Evolutionary conservation across 345 rosid genomes (phyloP).

Genomic region (Triadica sebifera): DNA sequence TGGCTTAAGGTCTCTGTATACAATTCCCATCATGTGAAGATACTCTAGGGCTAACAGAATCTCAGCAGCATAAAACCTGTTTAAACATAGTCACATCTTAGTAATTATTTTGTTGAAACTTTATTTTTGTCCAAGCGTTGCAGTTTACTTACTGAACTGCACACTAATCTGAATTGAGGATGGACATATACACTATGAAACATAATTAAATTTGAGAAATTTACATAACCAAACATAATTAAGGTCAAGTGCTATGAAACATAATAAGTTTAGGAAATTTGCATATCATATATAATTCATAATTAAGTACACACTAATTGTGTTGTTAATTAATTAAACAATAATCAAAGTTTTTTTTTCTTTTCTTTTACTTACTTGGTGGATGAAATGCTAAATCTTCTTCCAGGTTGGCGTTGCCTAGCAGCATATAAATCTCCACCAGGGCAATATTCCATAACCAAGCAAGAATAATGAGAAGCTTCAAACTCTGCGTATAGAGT

Average conservation of each 20-base stretch:
- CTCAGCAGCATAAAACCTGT: conserved; percentile 36
- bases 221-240: too few relatives aligned
- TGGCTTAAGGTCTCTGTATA: conserved; percentile 36
- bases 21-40: conserved; percentile 40
- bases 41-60: conserved; percentile 30
- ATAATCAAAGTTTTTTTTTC: too few relatives aligned
- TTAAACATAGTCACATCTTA: neutral
- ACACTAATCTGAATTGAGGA: too few relatives aligned
- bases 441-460: too few relatives aligned
- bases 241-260: too few relatives aligned
- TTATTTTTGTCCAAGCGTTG: too few relatives aligned
- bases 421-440: conserved; percentile 84
- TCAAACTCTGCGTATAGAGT: conserved; percentile 85
- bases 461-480: conserved; percentile 89
- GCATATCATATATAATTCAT: too few relatives aligned
- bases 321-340: neutral
- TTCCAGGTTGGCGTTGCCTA: conserved; percentile 68
- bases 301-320: neutral
- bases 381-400: conserved; percentile 62
- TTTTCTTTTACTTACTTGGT: conserved; percentile 51
- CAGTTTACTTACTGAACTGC: too few relatives aligned
- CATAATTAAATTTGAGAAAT: too few relatives aligned
- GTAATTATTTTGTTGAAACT: neutral
- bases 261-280: neutral
- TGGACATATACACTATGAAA: too few relatives aligned